phyloP scores from a whole-genome alignment of 2,329 filamentous ascomycete genomes.

The Periglandula ipomoeae region DNA sequence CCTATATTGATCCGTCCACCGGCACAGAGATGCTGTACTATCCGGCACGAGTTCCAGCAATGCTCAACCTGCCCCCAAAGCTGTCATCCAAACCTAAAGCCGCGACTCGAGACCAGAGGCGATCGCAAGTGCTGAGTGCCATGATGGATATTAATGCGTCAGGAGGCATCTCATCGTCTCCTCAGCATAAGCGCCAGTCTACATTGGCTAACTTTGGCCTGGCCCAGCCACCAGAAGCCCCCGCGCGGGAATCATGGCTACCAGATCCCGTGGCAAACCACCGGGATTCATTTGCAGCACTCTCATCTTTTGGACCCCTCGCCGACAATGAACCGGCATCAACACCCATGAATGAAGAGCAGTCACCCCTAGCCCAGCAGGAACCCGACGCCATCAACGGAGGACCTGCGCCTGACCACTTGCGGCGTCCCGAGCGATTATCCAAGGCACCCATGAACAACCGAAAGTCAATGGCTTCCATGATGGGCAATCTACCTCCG shows the following conservation, averaged over 20 bases:
- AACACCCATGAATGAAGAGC: slow-evolving; percentile 5
- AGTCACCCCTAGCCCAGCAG: slow-evolving; percentile 5
- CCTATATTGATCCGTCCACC: slow-evolving; percentile 54
- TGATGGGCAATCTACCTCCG: slow-evolving; percentile 50
- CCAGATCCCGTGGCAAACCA: slow-evolving; percentile 36
- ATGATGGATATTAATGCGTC: slow-evolving; percentile 31
- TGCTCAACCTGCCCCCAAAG: slow-evolving; percentile 85
- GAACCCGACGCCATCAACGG: slow-evolving; percentile 12
- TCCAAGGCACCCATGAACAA: slow-evolving; percentile 23
- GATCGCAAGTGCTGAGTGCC: slow-evolving; percentile 61
- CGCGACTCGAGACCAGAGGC: slow-evolving; percentile 56
- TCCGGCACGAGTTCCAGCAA: slow-evolving; percentile 84
- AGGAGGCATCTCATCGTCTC: slow-evolving; percentile 3
- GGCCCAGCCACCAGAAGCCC: slow-evolving; percentile 11
- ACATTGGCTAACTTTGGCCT: slow-evolving; percentile 12
- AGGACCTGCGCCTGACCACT: slow-evolving; percentile 12
- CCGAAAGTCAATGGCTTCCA: slow-evolving; percentile 24
- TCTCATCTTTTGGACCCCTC: slow-evolving; percentile 19
- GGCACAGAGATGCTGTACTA: slow-evolving; percentile 87
- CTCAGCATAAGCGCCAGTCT: slow-evolving; percentile 14
- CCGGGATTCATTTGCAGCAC: slow-evolving; percentile 23
- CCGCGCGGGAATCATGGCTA: slow-evolving; percentile 29
- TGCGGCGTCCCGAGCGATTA: slow-evolving; percentile 25
- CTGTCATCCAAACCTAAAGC: slow-evolving; percentile 65
- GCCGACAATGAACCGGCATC: slow-evolving; percentile 11